Conservation (phyloP, 2,329 filamentous ascomycete species). For the Aspergillus aculeatus region DNA sequence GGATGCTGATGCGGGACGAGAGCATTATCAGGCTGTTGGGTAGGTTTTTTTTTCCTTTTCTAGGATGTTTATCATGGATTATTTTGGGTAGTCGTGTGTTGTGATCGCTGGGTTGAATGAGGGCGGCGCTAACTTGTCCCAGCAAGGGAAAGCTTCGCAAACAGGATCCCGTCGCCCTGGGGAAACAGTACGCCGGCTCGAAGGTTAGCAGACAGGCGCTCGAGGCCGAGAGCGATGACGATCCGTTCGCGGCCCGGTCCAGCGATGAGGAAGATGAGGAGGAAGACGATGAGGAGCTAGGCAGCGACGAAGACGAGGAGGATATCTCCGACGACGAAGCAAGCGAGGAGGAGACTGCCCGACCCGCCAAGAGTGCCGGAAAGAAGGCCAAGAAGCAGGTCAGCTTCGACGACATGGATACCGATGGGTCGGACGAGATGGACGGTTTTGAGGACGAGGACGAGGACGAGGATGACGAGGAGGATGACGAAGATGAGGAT, state of each 20-base stretch:
- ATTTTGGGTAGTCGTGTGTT: not conserved
- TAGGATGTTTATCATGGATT: too few species aligned
- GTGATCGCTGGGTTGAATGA: not conserved
- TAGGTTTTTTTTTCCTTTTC: constrained; percentile 35
- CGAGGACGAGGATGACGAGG: constrained; percentile 21
- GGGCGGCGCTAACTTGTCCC: constrained; percentile 14
- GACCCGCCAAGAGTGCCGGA: constrained; percentile 4
- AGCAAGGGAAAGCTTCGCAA: constrained; percentile 82
- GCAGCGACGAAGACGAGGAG: constrained; percentile 29
- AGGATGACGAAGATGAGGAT: constrained; percentile 31
- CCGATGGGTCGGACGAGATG: constrained; percentile 27
- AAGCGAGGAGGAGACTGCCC: constrained; percentile 17
- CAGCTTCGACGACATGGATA: constrained; percentile 19
- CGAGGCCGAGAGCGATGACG: constrained; percentile 56
- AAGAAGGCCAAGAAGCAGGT: constrained; percentile 23
- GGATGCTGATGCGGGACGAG: constrained; percentile 62
- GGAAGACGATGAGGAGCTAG: constrained; percentile 21
- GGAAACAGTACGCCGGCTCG: constrained; percentile 76
- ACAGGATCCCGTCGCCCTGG: constrained; percentile 66
- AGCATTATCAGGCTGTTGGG: constrained; percentile 82
- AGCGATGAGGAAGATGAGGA: constrained; percentile 37
- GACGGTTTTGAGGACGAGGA: constrained; percentile 22
- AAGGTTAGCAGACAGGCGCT: constrained; percentile 69
- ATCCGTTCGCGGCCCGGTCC: constrained; percentile 40
- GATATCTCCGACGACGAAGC: constrained; percentile 22